A percentile compares a stretch with the other conserved stretches of the same genome.
Evolutionary conservation across 108 stramenopile species (phyloP).

Genomic region (Fistulifera solaris): DNA sequence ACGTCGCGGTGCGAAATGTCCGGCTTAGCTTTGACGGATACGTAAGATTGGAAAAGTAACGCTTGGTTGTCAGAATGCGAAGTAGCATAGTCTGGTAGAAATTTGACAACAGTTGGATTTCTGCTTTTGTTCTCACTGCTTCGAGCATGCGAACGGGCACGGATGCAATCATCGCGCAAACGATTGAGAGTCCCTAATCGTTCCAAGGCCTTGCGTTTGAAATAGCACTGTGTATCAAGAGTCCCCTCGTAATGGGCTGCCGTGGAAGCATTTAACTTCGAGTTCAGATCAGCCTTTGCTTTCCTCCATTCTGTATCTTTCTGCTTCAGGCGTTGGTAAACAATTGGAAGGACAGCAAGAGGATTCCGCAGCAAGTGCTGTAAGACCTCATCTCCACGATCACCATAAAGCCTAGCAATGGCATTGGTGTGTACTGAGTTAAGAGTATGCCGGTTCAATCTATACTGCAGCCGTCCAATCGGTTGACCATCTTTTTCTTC

Average conservation of each 20-base stretch:
- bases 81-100: slow-evolving; percentile 32
- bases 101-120: slow-evolving; percentile 28
- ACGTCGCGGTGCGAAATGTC: slow-evolving; percentile 45
- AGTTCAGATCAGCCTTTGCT: slow-evolving; percentile 43
- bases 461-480: slow-evolving; percentile 76
- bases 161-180: slow-evolving; percentile 62
- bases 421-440: slow-evolving; percentile 72
- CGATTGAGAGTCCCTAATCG: slow-evolving; percentile 33
- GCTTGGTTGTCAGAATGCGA: slow-evolving; percentile 32
- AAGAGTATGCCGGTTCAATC: slow-evolving; percentile 47
- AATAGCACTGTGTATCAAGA: slow-evolving; percentile 46
- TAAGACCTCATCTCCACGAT: slow-evolving; percentile 83
- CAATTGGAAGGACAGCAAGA: slow-evolving; percentile 86
- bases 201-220: slow-evolving; percentile 52
- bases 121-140: no score
- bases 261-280: slow-evolving; percentile 53
- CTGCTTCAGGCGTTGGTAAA: slow-evolving; percentile 88
- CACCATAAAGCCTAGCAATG: slow-evolving; percentile 78
- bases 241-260: slow-evolving; percentile 59
- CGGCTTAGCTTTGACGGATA: slow-evolving; percentile 28
- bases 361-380: slow-evolving; percentile 91
- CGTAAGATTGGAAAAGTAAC: slow-evolving; percentile 56
- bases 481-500: slow-evolving; percentile 87
- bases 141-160: slow-evolving; percentile 37
- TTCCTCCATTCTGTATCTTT: slow-evolving; percentile 94